phyloP scores from a whole-genome alignment of 2,329 filamentous ascomycete genomes.

The Ophiocordyceps camponoti-leonardi region DNA sequence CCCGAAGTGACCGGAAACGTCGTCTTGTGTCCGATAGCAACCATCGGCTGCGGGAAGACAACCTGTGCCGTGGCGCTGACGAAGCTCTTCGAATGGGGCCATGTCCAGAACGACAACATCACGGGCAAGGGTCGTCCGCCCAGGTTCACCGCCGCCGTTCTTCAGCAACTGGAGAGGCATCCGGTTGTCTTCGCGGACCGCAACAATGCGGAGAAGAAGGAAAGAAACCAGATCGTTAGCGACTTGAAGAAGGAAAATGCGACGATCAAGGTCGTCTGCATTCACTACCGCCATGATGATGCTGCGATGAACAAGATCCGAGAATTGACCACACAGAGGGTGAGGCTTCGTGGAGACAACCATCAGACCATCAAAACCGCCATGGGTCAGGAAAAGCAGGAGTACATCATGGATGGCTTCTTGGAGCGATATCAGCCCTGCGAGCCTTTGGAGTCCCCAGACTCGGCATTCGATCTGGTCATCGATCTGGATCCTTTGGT shows the following conservation, averaged over 20 bases:
- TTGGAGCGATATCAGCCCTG: conserved; percentile 69
- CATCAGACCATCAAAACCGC: conserved; percentile 93
- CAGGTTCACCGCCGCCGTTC: conserved; percentile 57
- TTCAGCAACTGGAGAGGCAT: conserved; percentile 43
- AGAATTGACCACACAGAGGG: conserved; percentile 57
- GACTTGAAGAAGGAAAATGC: conserved; percentile 51
- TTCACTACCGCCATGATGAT: conserved; percentile 78
- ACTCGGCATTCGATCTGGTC: conserved; percentile 64
- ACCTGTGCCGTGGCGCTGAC: conserved; percentile 70
- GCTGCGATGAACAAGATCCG: conserved; percentile 58
- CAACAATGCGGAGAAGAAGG: conserved; percentile 81
- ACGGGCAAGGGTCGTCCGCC: conserved; percentile 60
- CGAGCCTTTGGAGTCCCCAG: conserved; percentile 48
- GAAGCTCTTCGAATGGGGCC: conserved; percentile 78
- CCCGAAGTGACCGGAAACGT: conserved; percentile 47
- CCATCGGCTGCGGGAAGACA: conserved; percentile 93
- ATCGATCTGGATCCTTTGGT: conserved; percentile 68
- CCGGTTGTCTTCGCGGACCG: conserved; percentile 77
- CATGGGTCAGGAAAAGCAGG: conserved; percentile 54
- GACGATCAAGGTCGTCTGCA: conserved; percentile 57
- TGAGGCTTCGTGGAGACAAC: conserved; percentile 78
- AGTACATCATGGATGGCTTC: conserved; percentile 92
- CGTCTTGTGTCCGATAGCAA: conserved; percentile 78
- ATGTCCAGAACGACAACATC: conserved; percentile 95
- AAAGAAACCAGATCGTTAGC: conserved; percentile 72